Conservation (phyloP, 2,329 filamentous ascomycete species). For the Teratosphaeria viscida region DNA sequence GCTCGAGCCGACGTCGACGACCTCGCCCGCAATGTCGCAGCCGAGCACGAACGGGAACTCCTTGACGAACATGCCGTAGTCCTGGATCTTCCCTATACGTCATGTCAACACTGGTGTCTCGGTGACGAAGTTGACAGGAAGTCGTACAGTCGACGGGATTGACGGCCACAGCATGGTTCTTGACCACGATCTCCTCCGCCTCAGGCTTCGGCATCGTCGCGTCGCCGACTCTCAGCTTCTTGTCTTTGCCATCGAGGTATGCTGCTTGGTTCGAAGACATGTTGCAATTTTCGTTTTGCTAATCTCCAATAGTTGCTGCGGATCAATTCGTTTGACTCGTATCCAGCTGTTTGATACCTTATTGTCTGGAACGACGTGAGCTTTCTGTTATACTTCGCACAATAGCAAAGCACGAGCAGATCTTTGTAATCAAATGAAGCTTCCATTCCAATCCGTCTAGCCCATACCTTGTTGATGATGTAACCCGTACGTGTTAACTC, state of each 20-base stretch:
- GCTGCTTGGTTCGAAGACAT: conserved; percentile 20
- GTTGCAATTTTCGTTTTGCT: not conserved
- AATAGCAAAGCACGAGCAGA: not conserved
- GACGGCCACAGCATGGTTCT: conserved; percentile 27
- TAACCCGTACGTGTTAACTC: not conserved
- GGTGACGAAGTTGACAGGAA: not conserved
- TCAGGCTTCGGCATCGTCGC: conserved; percentile 23
- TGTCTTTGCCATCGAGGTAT: conserved; percentile 19
- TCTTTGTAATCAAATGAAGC: not conserved
- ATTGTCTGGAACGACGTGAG: too few species aligned
- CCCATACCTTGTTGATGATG: not conserved
- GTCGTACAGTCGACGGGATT: conserved; percentile 30
- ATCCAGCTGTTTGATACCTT: too few species aligned
- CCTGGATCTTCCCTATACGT: conserved; percentile 23
- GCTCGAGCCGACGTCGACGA: conserved; percentile 25
- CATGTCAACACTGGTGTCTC: not conserved
- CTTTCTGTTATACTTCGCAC: not conserved
- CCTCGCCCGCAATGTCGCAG: conserved; percentile 28
- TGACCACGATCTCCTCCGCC: conserved; percentile 25
- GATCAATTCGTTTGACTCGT: too few species aligned
- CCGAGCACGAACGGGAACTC: conserved; percentile 28
- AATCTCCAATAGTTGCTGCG: too few species aligned
- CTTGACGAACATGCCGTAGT: conserved; percentile 23
- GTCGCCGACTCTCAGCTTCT: conserved; percentile 17
- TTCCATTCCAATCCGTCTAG: not conserved